These are phyloP conservation scores for Penicillium sp. DNA, from an alignment of 2,329 filamentous ascomycete genomes.

Conservation along the genomic window DNA sequence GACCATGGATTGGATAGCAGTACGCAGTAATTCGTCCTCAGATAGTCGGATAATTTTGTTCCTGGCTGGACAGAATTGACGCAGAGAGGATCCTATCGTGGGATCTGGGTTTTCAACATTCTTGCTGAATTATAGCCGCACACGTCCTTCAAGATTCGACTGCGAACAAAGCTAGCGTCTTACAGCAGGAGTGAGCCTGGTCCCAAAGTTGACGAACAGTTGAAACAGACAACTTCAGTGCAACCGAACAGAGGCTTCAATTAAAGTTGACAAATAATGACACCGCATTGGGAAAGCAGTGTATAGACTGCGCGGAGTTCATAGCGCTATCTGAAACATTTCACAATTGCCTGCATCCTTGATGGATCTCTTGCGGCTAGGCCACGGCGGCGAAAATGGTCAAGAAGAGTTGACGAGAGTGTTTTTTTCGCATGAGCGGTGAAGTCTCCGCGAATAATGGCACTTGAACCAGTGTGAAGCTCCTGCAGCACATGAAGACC, in stretches of 20 bases:
- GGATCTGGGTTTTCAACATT: neutral
- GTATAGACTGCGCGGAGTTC: neutral
- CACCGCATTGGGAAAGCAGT: neutral
- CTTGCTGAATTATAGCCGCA: neutral
- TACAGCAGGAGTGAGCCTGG: neutral
- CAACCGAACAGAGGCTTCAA: neutral
- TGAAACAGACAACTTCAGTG: neutral
- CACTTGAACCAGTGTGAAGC: too few species aligned
- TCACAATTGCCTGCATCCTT: neutral
- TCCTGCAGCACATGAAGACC: too few species aligned
- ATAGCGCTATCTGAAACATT: neutral
- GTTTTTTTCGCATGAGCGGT: too few species aligned
- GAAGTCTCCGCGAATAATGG: too few species aligned
- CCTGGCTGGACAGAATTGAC: neutral
- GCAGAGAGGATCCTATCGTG: neutral
- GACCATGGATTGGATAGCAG: slow-evolving; percentile 4
- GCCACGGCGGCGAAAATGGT: too few species aligned
- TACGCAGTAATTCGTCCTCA: neutral
- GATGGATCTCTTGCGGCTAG: neutral
- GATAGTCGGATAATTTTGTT: slow-evolving; percentile 6
- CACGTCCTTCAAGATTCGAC: neutral
- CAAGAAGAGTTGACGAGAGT: neutral
- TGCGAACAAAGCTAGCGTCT: neutral
- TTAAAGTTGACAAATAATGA: neutral
- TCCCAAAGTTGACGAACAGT: too few species aligned